Evolutionary conservation across 2,329 filamentous ascomycete genomes (phyloP), one percentile per base, ranked within the genome.

Genomic region (Rutstroemia sydowiana): DNA sequence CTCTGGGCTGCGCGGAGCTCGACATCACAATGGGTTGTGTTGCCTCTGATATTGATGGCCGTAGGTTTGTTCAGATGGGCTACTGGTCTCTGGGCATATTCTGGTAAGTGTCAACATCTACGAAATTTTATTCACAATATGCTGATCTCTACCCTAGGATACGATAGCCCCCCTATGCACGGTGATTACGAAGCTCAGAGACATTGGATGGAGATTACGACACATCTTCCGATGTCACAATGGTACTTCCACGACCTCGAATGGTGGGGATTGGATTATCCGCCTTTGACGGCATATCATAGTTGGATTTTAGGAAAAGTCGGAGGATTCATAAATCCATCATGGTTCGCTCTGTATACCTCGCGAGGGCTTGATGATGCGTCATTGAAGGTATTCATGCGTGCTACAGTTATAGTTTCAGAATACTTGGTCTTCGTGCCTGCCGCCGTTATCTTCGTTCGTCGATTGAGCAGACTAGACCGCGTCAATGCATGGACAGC

Each of bases 211-310:
- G 93, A 98, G 66, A 76, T 98, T 59, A 96, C 93, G 2, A 87
- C 82, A 8, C 82, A 95, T 54, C 75, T 98, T 2, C 93, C 93
- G 13, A 77, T 95, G 34, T 93, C 89, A 10, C 87, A 93, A 68
- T 98, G 95, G 93, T 98, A 98, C 70, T 95, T 95, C 66, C 89
- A 98, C 68, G 91, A 98, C 67, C 75, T 97, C 41, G 78, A 92
- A 64, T 98, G 92, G 85, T 98, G 93, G 93, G 95, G 95, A 0
- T 77, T 98, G 59, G 93, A 98, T 71, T 98, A 98, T 68, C 93
- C 93, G 52, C 93, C 93, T 48, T 78, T 98, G 71, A 98, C 93
- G 48, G 95, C 93, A 47, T 98, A 98, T 71, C 93, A 98, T 70
- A 96, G 91, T 73, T 97, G 91, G 92, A 66, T 93, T n/a, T 73